phyloP scores from a whole-genome alignment of 2,329 filamentous ascomycete species.

The Talaromyces sp. region DNA sequence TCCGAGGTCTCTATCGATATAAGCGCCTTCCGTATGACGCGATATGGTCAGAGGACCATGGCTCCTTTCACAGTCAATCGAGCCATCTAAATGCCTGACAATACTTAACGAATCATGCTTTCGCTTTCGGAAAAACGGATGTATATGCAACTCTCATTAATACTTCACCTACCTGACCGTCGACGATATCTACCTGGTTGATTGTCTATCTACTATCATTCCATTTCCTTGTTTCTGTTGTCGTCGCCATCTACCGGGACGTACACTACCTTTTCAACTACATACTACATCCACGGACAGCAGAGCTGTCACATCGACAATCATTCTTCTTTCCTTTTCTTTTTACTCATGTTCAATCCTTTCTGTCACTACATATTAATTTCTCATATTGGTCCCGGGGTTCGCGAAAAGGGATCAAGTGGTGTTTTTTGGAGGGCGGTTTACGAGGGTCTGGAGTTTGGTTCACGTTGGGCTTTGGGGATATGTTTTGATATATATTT shows the following conservation, averaged over 20 bases:
- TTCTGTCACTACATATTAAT: background rate
- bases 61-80: constrained; percentile 3
- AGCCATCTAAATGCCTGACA: background rate
- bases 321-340: background rate
- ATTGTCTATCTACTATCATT: background rate
- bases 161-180: background rate
- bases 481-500: constrained; percentile 2
- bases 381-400: background rate
- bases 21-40: constrained; percentile 29
- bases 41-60: constrained; percentile 16
- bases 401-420: background rate
- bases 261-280: background rate
- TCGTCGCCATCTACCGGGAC: background rate
- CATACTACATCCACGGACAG: background rate
- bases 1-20: constrained; percentile 36
- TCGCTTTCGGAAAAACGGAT: background rate
- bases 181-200: background rate
- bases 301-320: constrained; percentile 2
- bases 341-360: background rate
- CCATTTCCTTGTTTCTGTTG: background rate
- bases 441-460: background rate
- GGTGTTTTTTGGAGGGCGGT: background rate
- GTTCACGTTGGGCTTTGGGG: background rate
- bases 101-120: background rate
- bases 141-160: background rate